Evolutionary conservation across 495 filamentous ascomycete species (phyloP), one percentile per base, ranked within the genome.

Genomic region (Penicillium bovifimosum): DNA sequence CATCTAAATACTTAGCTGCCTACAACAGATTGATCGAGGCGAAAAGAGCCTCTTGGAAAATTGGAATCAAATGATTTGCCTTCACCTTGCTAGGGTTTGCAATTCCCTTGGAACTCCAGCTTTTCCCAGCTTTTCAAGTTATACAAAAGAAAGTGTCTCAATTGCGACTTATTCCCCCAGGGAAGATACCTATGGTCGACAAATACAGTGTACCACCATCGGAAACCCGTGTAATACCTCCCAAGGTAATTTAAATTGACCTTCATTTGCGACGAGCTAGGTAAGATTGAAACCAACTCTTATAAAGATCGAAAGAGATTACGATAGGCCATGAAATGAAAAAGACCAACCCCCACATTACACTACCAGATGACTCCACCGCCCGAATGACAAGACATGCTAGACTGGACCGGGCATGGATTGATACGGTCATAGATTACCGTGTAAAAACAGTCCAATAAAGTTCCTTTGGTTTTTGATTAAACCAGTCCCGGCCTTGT

Each of bases 251-350:
- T 29, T 41, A 24, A 4, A 2, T 24, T 24, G 20, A 2, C 20
- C 4, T 2, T 2, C 20, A 24, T 2, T 24, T 2, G 20, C 20
- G 20, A 24, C 20, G 4, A 24, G n/a, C n/a, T n/a, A n/a, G n/a
- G n/a, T n/a, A n/a, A n/a, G n/a, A n/a, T n/a, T n/a, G n/a, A n/a
- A n/a, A n/a, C 29, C 29, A 31, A 31, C 20, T 24, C 20, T 24
- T 24, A 4, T 18, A 20, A 39, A 18, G 7, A 5, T 5, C 13
- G 33, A 35, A 35, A 11, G 20, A 57, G 51, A 60, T 60, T 60
- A 50, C 58, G 58, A 60, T 54, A 53, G 55, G 51, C 56, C 24
- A 53, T 32, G 34, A 36, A 11, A 14, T 28, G 18, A 28, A 32
- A 41, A 38, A 52, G 39, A 35, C 9, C 24, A 42, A 49, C 44